Evolutionary conservation across 2,329 filamentous ascomycete genomes (phyloP).

Genomic region (Colletotrichum sp.): DNA sequence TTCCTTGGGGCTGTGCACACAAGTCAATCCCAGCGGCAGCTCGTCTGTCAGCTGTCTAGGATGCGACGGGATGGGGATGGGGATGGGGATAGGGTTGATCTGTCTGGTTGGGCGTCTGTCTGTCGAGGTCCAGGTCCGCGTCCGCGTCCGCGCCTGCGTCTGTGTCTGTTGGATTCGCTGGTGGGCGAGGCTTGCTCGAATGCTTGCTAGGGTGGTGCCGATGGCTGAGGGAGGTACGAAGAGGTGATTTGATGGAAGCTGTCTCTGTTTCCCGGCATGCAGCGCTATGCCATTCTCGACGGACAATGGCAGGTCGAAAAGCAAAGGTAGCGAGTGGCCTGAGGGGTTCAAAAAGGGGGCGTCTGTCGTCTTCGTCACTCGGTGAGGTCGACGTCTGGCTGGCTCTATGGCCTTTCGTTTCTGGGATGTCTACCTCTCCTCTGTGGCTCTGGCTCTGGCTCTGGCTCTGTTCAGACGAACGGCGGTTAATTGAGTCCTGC

Average conservation of each 20-base stretch:
- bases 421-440: background rate
- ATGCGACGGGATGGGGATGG: background rate
- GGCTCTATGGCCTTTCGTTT: background rate
- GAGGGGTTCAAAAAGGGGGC: background rate
- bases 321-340: background rate
- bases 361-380: background rate
- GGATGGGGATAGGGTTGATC: background rate
- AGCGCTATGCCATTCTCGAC: constrained; percentile 19
- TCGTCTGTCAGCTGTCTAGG: constrained; percentile 2
- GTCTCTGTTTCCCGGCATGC: constrained; percentile 2
- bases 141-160: background rate
- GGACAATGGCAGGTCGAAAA: background rate
- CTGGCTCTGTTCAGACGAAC: constrained; percentile 14
- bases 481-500: background rate
- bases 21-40: constrained; percentile 11
- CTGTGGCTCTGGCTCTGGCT: background rate
- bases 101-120: background rate
- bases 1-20: constrained; percentile 19
- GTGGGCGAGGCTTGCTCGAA: background rate
- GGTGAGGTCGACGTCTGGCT: background rate
- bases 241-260: background rate
- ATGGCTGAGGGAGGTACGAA: background rate
- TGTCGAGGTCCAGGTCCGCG: background rate
- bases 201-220: constrained; percentile 9
- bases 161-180: constrained; percentile 1